Percentiles rank a stretch among this genome's conserved stretches.
These are phyloP conservation scores for Annulohypoxylon truncatum DNA, from an alignment of 2,329 filamentous ascomycete genomes.

Conservation along the genomic window DNA sequence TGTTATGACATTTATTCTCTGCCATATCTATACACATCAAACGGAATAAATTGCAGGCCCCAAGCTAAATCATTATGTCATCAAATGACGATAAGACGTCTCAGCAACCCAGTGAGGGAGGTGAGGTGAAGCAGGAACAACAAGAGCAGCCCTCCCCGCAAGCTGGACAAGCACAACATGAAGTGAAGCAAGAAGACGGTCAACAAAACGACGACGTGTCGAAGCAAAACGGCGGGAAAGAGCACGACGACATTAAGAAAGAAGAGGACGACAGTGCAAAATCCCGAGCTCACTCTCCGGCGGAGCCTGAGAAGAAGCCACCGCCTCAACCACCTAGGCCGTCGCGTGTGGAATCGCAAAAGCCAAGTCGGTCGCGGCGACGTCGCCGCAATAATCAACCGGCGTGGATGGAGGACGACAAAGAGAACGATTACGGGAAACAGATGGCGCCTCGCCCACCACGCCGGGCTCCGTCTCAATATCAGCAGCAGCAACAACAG, in stretches of 20 bases:
- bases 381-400: conserved; percentile 51
- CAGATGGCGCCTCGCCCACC: conserved; percentile 45
- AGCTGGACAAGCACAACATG: conserved; percentile 15
- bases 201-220: conserved; percentile 24
- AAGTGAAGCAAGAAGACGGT: conserved; percentile 20
- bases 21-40: conserved; percentile 11
- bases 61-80: conserved; percentile 32
- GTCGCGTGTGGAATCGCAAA: conserved; percentile 44
- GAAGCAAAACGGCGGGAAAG: conserved; percentile 6
- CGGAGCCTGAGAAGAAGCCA: conserved; percentile 40
- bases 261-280: conserved; percentile 22
- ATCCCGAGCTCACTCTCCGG: not conserved
- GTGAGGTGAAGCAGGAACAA: conserved; percentile 27
- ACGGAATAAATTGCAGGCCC: not conserved
- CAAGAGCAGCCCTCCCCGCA: conserved; percentile 22
- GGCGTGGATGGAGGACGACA: conserved; percentile 45
- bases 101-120: conserved; percentile 27
- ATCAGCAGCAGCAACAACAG: conserved; percentile 38
- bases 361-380: conserved; percentile 43
- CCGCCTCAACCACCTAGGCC: conserved; percentile 42
- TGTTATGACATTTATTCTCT: conserved; percentile 16
- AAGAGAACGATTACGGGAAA: conserved; percentile 46
- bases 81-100: conserved; percentile 32
- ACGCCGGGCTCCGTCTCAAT: conserved; percentile 36
- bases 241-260: not conserved